phyloP scores from a whole-genome alignment of 768 basidiomycete genomes.

The Trichaptum fuscoviolaceum region DNA sequence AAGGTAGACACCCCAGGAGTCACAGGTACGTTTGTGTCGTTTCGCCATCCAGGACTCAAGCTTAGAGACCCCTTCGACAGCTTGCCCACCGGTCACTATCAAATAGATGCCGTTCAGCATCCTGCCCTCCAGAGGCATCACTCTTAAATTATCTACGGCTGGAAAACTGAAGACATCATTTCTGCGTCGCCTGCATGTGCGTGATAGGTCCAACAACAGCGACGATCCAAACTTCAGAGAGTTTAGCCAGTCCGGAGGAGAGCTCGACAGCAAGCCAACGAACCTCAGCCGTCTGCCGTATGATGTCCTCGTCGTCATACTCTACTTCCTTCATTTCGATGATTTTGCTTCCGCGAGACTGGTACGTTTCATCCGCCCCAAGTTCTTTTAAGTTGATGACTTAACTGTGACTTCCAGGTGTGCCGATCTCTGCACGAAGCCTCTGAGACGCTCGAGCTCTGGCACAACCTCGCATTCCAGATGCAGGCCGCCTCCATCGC shows the following conservation, averaged over 20 bases:
- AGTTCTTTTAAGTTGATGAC: not conserved
- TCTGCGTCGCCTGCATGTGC: not conserved
- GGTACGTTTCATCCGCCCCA: not conserved
- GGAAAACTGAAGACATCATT: not conserved
- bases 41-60: too few relatives aligned
- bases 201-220: not conserved
- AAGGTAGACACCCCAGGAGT: too few relatives aligned
- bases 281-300: not conserved
- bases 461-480: not conserved
- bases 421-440: not conserved
- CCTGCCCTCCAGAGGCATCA: not conserved
- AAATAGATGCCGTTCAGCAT: not conserved
- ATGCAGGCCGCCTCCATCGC: not conserved
- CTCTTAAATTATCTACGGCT: not conserved
- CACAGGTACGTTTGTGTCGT: too few relatives aligned
- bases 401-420: not conserved
- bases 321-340: not conserved
- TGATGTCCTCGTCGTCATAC: not conserved
- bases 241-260: too few relatives aligned
- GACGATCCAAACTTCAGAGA: not conserved
- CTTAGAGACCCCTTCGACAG: too few relatives aligned
- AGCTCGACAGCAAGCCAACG: not conserved
- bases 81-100: too few relatives aligned
- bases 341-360: not conserved
- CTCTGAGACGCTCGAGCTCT: not conserved